Conservation (phyloP, 1,284 basidiomycete species). For the Anthracocystis panici-leucophaei region DNA sequence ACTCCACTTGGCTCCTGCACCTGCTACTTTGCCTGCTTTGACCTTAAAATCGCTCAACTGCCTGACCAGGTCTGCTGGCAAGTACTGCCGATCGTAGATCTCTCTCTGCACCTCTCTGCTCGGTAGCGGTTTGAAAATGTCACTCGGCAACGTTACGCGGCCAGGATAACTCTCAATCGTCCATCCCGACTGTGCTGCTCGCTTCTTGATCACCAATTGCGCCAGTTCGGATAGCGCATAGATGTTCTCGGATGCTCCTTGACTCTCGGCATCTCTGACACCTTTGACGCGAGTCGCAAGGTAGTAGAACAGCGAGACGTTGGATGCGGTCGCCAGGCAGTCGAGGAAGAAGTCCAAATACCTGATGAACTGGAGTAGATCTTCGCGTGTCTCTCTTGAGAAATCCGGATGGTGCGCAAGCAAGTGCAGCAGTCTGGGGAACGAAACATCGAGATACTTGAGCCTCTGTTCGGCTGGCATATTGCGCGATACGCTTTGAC, state of each 20-base stretch:
- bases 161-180: constrained; percentile 82
- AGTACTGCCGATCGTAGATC: constrained; percentile 45
- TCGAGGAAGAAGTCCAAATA: constrained; percentile 91
- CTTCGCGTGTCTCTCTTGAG: constrained; percentile 78
- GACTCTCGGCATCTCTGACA: constrained; percentile 76
- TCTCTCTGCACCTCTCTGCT: constrained; percentile 52
- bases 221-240: constrained; percentile 90
- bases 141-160: constrained; percentile 81
- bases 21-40: constrained; percentile 4
- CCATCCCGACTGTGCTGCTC: constrained; percentile 80
- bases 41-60: constrained; percentile 29
- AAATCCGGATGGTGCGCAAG: constrained; percentile 96
- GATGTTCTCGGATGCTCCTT: constrained; percentile 75
- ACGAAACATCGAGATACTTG: constrained; percentile 78
- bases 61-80: constrained; percentile 28
- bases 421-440: constrained; percentile 86
- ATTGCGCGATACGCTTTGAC: constrained; percentile 7
- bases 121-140: constrained; percentile 76
- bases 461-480: constrained; percentile 38
- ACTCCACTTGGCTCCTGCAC: constrained; percentile 12
- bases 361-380: constrained; percentile 72
- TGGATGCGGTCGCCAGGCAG: constrained; percentile 79
- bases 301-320: constrained; percentile 83
- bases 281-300: constrained; percentile 87
- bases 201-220: constrained; percentile 83